Base-by-base conservation (phyloP, 805 yeast genomes). In the Maudiozyma saulgeensis region DNA sequence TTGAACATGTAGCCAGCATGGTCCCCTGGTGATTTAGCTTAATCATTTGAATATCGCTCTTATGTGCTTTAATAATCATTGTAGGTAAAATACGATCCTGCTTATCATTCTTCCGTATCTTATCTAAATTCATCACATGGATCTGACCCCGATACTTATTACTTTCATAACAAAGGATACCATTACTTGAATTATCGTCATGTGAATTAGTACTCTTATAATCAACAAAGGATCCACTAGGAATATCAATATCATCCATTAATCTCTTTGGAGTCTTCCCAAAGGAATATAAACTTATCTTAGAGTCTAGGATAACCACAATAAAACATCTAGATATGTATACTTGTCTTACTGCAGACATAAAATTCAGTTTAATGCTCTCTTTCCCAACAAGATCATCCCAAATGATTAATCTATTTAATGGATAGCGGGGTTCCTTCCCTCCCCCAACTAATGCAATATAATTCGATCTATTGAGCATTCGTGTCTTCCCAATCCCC, bases 401-500 rank as follows among this genome's bases (percentile, higher is more conserved):
- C 96, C 96, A 93, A 16, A 91, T 82, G 35, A 88, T 76, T 38
- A 89, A 77, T 63, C 85, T 86, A 68, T 87, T 87, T 56, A 79
- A 74, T 1, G 96, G 85, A 59, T 80, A 87, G 52, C 79, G 75
- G 21, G 96, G 96, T 51, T 75, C 76, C 53, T 76, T 74, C 1
- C 96, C 96, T 16, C 96, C 96, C 1, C 97, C 96, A 0, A 89
- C 87, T 41, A 93, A 68, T 0, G 91, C 96, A 47, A 91, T 74
- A 62, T 89, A 90, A 68, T 91, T 91, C 0, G 97, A 89, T 41
- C 96, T 77, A 63, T 88, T 86, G 6, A 91, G 80, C 96, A 91
- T 87, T 43, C 82, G 72, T 2, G 85, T 79, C 34, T 75, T 70
- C 1, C 93, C 95, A 25, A 90, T 81, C 0, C 96, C 96, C 46